Evolutionary conservation across 805 yeast species (phyloP), one percentile per base, ranked within the genome.

Genomic region (Wickerhamomyces xylosicus): DNA sequence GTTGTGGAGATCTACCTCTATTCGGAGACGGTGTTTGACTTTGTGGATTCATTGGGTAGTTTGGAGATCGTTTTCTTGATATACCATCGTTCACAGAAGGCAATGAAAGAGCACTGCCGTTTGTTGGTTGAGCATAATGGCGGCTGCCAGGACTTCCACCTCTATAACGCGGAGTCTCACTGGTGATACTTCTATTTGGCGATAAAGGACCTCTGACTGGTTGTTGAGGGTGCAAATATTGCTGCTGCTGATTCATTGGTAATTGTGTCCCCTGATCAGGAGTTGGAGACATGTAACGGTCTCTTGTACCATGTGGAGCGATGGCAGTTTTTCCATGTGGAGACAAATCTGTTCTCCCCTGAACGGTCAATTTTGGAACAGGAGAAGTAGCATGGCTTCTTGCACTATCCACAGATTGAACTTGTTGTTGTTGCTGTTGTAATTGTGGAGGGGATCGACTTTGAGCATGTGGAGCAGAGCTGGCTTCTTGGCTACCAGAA

Each of bases 1-100:
- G 33, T 31, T 43, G 42, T 25, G 49, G 48, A 6, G 52, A 44
- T 34, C 42, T 36, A 14, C 41, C 45, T 35, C 47, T 41, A 10
- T 32, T 35, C 7, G 36, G 39, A n/a, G 41, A 38, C 31, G 38
- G 22, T 13, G 36, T 36, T 17, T 43, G 43, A 14, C 39, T 32
- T n/a, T 34, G 38, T 4, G 4, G 35, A 34, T 38, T 25, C 33
- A 22, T 37, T 36, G 15, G 21, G 22, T 40, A 16, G n/a, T 33
- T 29, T 25, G 35, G 37, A 9, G 47, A 42, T 27, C 31, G 20
- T 31, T 37, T 34, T 37, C 42, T 36, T 15, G 28, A 11, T 4
- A n/a, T 4, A 7, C 17, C 38, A 11, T 38, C 22, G 10, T 31
- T 43, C 11, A 32, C 44, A 10, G 10, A 31, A 9, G 47, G 40